These are phyloP conservation scores for Jamesozyma lodderae DNA, from an alignment of 805 yeast species.

Conservation along the genomic window DNA sequence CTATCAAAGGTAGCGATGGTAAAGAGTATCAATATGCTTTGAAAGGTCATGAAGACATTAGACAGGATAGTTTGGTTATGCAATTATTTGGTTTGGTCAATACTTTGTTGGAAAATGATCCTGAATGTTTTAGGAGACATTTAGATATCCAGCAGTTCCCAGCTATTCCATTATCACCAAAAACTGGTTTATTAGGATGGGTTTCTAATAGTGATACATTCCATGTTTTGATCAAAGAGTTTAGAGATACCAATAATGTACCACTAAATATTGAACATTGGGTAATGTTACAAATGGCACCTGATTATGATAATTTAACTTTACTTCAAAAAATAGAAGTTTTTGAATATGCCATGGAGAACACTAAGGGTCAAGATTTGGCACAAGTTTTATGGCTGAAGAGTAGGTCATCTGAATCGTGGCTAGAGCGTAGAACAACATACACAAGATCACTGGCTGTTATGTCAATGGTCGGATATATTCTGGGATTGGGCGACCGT, in stretches of 20 bases:
- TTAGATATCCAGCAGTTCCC: slow-evolving; percentile 85
- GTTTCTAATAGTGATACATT: slow-evolving; percentile 96
- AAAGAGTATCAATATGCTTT: slow-evolving; percentile 72
- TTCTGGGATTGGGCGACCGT: slow-evolving; percentile 92
- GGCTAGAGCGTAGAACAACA: slow-evolving; percentile 95
- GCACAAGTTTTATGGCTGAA: slow-evolving; percentile 95
- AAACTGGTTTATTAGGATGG: slow-evolving; percentile 95
- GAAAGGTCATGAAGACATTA: slow-evolving; percentile 95
- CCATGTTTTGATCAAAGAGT: slow-evolving; percentile 85
- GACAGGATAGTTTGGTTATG: slow-evolving; percentile 97
- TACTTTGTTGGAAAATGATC: slow-evolving; percentile 76
- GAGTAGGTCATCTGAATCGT: slow-evolving; percentile 90
- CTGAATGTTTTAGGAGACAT: slow-evolving; percentile 94
- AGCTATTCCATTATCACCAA: slow-evolving; percentile 93
- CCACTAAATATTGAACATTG: slow-evolving; percentile 88
- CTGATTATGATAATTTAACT: slow-evolving; percentile 82
- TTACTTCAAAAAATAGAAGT: slow-evolving; percentile 91
- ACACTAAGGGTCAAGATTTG: slow-evolving; percentile 91
- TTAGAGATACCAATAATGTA: slow-evolving; percentile 84
- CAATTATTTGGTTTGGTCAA: slow-evolving; percentile 94
- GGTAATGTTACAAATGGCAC: slow-evolving; percentile 96
- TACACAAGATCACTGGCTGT: slow-evolving; percentile 94
- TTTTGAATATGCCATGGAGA: slow-evolving; percentile 89
- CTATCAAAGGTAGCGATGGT: slow-evolving; percentile 83
- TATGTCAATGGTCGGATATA: slow-evolving; percentile 98